Percentiles rank a stretch among this genome's conserved stretches.
Conservation (phyloP, 495 filamentous ascomycete genomes). For the Podospora anserina region DNA sequence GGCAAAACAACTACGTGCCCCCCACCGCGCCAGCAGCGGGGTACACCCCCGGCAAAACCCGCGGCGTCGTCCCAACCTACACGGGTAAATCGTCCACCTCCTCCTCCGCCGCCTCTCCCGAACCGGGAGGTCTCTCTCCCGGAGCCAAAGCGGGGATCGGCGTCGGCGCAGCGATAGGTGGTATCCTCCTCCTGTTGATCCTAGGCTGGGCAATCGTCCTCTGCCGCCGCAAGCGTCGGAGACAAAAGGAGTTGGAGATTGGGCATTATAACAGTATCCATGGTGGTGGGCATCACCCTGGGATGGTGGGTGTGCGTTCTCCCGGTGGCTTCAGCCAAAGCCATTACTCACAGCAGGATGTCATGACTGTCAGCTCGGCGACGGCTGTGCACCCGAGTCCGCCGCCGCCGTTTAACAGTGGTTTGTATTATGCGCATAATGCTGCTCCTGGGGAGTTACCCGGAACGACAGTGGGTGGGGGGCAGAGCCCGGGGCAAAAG, state of each 20-base stretch:
- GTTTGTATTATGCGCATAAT: not conserved
- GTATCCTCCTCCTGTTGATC: constrained; percentile 15
- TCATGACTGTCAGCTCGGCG: not conserved
- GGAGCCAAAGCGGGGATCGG: constrained; percentile 24
- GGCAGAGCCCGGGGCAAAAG: constrained; percentile 18
- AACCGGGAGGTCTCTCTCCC: constrained; percentile 6
- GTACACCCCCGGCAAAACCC: constrained; percentile 17
- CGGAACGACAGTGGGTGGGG: constrained; percentile 1
- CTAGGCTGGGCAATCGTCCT: constrained; percentile 6
- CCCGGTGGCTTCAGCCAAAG: not conserved
- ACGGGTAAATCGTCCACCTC: not conserved
- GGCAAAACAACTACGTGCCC: constrained; percentile 21
- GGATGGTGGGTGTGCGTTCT: not conserved
- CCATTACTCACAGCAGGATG: not conserved
- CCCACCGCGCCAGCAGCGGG: constrained; percentile 16
- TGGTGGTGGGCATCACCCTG: not conserved
- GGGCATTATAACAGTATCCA: constrained; percentile 2
- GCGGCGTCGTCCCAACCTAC: constrained; percentile 11
- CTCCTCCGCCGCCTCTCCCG: not conserved
- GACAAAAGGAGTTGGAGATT: not conserved
- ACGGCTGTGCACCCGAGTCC: not conserved
- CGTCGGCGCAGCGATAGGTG: constrained; percentile 23
- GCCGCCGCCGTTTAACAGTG: not conserved
- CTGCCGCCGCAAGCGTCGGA: constrained; percentile 7
- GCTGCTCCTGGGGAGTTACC: not conserved